phyloP scores from a whole-genome alignment of 179 eudicot genomes.

The Gypsophila paniculata region DNA sequence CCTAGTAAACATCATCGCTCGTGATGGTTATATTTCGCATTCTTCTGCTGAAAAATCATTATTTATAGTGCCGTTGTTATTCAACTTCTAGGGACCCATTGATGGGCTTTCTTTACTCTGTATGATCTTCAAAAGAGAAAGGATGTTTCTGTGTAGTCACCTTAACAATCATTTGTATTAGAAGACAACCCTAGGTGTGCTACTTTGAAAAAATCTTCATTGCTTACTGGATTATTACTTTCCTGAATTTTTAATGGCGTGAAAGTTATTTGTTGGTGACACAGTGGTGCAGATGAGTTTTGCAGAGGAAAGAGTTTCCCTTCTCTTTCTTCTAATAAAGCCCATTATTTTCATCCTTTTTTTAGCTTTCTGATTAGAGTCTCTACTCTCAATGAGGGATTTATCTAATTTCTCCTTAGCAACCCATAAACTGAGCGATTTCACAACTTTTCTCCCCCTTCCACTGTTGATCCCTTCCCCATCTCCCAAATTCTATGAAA shows the following conservation, averaged over 20 bases:
- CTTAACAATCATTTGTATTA: background rate
- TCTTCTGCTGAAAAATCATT: background rate
- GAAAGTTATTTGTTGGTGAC: background rate
- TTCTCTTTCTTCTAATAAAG: background rate
- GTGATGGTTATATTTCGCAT: background rate
- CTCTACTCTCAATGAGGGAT: background rate
- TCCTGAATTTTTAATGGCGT: background rate
- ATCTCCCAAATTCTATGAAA: background rate
- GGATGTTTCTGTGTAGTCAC: background rate
- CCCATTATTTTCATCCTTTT: background rate
- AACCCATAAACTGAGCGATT: background rate
- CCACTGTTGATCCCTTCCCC: background rate
- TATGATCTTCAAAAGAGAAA: background rate
- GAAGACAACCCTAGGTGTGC: slow-evolving; percentile 7
- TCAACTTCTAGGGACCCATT: background rate
- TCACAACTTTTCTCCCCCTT: background rate
- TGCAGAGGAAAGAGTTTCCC: background rate
- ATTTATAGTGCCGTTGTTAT: slow-evolving; percentile 1
- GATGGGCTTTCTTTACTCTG: background rate
- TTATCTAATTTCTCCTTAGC: too few species aligned
- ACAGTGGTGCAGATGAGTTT: background rate
- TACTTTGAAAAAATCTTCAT: background rate
- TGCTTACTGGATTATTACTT: background rate
- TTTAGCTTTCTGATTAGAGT: background rate
- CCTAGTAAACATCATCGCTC: background rate